phyloP scores from a whole-genome alignment of 768 basidiomycete species.

The Russula brevipes region DNA sequence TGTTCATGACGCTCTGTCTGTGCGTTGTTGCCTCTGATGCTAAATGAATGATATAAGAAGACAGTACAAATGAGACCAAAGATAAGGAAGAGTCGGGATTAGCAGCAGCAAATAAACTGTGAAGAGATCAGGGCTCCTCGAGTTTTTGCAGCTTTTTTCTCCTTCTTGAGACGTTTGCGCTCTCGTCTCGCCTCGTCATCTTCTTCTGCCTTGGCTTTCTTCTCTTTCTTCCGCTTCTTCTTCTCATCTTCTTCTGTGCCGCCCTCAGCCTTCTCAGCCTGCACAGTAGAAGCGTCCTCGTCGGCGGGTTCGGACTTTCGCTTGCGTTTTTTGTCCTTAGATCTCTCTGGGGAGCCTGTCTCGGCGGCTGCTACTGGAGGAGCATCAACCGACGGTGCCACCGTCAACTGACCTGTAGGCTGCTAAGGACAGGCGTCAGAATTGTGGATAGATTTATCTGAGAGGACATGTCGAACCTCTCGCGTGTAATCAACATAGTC shows the following conservation, averaged over 20 bases:
- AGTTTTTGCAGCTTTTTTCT: slow-evolving; percentile 54
- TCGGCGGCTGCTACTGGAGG: slow-evolving; percentile 30
- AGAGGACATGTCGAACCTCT: slow-evolving; percentile 38
- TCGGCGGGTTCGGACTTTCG: slow-evolving; percentile 60
- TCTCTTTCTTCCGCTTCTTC: slow-evolving; percentile 44
- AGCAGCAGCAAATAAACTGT: background rate
- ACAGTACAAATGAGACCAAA: background rate
- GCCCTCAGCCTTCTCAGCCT: slow-evolving; percentile 29
- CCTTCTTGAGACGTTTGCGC: slow-evolving; percentile 61
- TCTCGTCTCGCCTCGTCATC: slow-evolving; percentile 60
- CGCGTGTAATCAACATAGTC: slow-evolving; percentile 93
- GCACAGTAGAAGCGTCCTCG: slow-evolving; percentile 38
- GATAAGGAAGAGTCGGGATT: background rate
- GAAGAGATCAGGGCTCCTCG: slow-evolving; percentile 30
- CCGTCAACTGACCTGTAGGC: slow-evolving; percentile 36
- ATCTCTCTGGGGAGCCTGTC: slow-evolving; percentile 39
- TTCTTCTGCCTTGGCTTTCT: slow-evolving; percentile 40
- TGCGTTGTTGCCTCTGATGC: background rate
- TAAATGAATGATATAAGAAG: background rate
- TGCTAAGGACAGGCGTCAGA: slow-evolving; percentile 29
- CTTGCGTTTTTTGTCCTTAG: slow-evolving; percentile 83
- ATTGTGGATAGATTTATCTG: slow-evolving; percentile 29
- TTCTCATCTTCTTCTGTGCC: slow-evolving; percentile 50
- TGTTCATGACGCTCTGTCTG: background rate
- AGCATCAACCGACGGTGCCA: slow-evolving; percentile 27